These are phyloP conservation scores for Fusarium chaquense DNA, from an alignment of 2,329 filamentous ascomycete species.

Conservation along the genomic window DNA sequence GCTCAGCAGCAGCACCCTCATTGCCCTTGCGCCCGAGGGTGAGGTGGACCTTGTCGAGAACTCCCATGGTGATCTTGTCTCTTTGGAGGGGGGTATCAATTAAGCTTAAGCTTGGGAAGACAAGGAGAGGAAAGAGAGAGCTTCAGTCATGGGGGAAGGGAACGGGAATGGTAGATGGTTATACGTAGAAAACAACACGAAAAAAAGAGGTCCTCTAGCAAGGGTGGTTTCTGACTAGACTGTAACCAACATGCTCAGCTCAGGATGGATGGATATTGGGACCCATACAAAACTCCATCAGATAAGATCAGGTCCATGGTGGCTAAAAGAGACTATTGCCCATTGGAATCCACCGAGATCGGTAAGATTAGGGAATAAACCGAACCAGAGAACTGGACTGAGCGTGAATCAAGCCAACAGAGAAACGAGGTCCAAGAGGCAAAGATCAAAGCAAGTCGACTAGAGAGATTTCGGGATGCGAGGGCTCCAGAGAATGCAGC, in stretches of 20 bases:
- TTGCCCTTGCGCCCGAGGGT: slow-evolving; percentile 32
- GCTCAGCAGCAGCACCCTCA: slow-evolving; percentile 14
- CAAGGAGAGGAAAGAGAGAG: slow-evolving; percentile 14
- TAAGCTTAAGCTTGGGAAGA: slow-evolving; percentile 26
- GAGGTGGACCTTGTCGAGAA: slow-evolving; percentile 34
- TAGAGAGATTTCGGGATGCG: slow-evolving; percentile 13
- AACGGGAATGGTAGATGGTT: slow-evolving; percentile 4
- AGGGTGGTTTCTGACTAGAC: slow-evolving; percentile 19
- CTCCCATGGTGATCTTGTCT: slow-evolving; percentile 35
- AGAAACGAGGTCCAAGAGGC: not conserved
- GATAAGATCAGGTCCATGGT: slow-evolving; percentile 42
- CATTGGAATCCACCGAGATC: slow-evolving; percentile 31
- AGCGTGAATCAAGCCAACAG: not conserved
- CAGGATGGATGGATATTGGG: slow-evolving; percentile 6
- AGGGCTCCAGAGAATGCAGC: slow-evolving; percentile 33
- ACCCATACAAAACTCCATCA: slow-evolving; percentile 38
- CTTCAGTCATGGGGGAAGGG: not conserved
- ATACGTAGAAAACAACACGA: slow-evolving; percentile 18
- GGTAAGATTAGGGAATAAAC: slow-evolving; percentile 18
- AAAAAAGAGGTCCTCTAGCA: slow-evolving; percentile 13
- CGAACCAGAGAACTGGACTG: not conserved
- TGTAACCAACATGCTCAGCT: slow-evolving; percentile 1
- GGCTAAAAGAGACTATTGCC: slow-evolving; percentile 13
- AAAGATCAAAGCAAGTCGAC: not conserved
- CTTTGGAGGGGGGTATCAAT: not conserved